Evolutionary conservation across 2,329 filamentous ascomycete species (phyloP).

Genomic region (Phoma sp.): DNA sequence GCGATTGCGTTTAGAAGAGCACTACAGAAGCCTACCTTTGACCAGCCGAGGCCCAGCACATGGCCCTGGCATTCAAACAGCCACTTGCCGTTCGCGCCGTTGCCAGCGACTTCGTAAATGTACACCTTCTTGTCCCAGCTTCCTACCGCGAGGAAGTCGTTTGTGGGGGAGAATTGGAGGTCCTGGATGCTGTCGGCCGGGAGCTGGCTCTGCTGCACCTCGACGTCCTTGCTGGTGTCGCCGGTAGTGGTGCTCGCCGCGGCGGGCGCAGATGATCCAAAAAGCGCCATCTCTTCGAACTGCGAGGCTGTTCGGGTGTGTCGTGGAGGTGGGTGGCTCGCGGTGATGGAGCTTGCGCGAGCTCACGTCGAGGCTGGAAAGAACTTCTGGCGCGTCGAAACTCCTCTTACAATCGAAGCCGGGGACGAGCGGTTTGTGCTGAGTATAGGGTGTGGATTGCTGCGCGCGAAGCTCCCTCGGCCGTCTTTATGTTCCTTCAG

Average conservation of each 20-base stretch:
- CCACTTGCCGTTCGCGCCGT: constrained; percentile 83
- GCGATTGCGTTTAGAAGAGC: not conserved
- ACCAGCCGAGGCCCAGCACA: constrained; percentile 86
- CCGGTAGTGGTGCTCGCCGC: constrained; percentile 77
- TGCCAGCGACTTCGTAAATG: constrained; percentile 90
- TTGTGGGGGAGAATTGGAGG: constrained; percentile 78
- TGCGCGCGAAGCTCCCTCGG: constrained; percentile 11
- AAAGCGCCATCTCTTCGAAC: constrained; percentile 63
- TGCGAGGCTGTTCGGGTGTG: constrained; percentile 8
- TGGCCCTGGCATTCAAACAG: constrained; percentile 82
- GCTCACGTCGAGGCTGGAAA: constrained; percentile 13
- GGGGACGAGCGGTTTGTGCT: not conserved
- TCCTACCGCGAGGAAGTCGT: constrained; percentile 84
- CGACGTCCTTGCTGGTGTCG: constrained; percentile 88
- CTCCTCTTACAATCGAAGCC: not conserved
- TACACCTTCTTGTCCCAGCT: constrained; percentile 99
- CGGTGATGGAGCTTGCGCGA: constrained; percentile 33
- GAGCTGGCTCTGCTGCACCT: constrained; percentile 68
- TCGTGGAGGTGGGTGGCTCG: constrained; percentile 13
- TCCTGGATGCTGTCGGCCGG: constrained; percentile 92
- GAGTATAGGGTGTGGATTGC: not conserved
- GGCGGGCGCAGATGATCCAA: constrained; percentile 62
- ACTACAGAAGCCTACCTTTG: constrained; percentile 72
- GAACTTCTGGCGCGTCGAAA: constrained; percentile 16
- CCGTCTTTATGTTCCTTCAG: constrained; percentile 22